Conservation (phyloP, 2,329 filamentous ascomycete genomes). For the Botryosphaeria dothidea region DNA sequence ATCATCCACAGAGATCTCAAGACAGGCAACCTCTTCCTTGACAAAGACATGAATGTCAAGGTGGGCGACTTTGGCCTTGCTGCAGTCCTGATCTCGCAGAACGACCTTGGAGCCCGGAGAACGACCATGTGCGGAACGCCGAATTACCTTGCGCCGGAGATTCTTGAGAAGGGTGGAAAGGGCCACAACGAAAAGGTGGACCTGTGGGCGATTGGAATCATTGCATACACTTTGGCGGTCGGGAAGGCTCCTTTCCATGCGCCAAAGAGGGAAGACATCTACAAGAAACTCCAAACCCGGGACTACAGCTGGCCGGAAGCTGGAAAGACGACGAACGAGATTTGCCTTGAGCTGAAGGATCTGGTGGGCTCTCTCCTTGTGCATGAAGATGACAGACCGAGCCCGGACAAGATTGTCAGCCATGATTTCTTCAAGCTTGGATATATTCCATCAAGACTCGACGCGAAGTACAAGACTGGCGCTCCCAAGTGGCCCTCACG, state of each 20-base stretch:
- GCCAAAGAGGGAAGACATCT: conserved; percentile 82
- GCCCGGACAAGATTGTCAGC: conserved; percentile 75
- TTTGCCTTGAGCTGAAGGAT: conserved; percentile 74
- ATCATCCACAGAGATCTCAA: conserved; percentile 97
- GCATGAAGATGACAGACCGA: conserved; percentile 72
- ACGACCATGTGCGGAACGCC: conserved; percentile 96
- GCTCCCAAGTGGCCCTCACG: conserved; percentile 50
- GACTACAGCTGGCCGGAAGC: conserved; percentile 79
- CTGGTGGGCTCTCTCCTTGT: conserved; percentile 75
- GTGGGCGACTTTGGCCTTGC: conserved; percentile 97
- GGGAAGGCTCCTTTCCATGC: conserved; percentile 97
- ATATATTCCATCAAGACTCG: conserved; percentile 64
- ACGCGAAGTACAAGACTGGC: conserved; percentile 45
- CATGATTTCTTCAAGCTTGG: conserved; percentile 78
- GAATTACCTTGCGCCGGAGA: conserved; percentile 97
- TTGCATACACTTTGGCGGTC: conserved; percentile 97
- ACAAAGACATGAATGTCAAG: conserved; percentile 94
- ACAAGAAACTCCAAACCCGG: conserved; percentile 65
- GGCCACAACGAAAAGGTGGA: conserved; percentile 98
- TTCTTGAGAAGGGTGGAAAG: conserved; percentile 88
- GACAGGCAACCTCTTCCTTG: conserved; percentile 96
- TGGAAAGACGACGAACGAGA: conserved; percentile 66
- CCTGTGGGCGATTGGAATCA: conserved; percentile 97
- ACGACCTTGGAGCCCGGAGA: conserved; percentile 82
- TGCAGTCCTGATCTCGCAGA: conserved; percentile 85